Conservation (phyloP, 805 yeast genomes). For the Hyphopichia homilentoma region DNA sequence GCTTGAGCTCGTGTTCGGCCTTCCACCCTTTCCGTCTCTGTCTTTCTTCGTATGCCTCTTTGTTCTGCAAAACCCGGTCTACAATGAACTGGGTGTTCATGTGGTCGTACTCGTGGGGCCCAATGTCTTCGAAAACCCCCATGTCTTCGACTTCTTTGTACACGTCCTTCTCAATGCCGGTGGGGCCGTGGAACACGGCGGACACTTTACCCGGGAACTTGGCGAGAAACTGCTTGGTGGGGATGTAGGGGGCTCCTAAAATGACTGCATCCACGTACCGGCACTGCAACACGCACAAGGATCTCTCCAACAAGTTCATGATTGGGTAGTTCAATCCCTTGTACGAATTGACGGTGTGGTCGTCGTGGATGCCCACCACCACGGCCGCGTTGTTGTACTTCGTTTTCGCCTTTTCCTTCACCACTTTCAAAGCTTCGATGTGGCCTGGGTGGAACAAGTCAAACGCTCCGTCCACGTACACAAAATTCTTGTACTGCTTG, state of each 20-base stretch:
- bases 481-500: slow-evolving; percentile 20
- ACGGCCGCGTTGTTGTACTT: slow-evolving; percentile 38
- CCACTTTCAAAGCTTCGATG: slow-evolving; percentile 61
- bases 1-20: slow-evolving; percentile 39
- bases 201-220: slow-evolving; percentile 35
- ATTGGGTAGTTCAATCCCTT: slow-evolving; percentile 72
- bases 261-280: slow-evolving; percentile 76
- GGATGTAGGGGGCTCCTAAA: slow-evolving; percentile 61
- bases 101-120: slow-evolving; percentile 56
- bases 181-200: slow-evolving; percentile 58
- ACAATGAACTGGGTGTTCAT: slow-evolving; percentile 72
- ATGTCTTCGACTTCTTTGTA: slow-evolving; percentile 30
- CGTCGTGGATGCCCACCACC: slow-evolving; percentile 67
- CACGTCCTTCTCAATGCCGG: slow-evolving; percentile 25
- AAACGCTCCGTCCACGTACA: slow-evolving; percentile 78
- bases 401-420: slow-evolving; percentile 33
- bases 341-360: slow-evolving; percentile 47
- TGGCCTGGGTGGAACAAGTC: slow-evolving; percentile 95
- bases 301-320: slow-evolving; percentile 84
- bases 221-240: slow-evolving; percentile 37
- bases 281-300: slow-evolving; percentile 86
- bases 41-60: slow-evolving; percentile 75
- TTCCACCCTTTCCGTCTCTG: slow-evolving; percentile 87
- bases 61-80: slow-evolving; percentile 64
- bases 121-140: slow-evolving; percentile 40